Evolutionary conservation across 805 yeast genomes (phyloP).

Genomic region (Teunomyces panamensis): DNA sequence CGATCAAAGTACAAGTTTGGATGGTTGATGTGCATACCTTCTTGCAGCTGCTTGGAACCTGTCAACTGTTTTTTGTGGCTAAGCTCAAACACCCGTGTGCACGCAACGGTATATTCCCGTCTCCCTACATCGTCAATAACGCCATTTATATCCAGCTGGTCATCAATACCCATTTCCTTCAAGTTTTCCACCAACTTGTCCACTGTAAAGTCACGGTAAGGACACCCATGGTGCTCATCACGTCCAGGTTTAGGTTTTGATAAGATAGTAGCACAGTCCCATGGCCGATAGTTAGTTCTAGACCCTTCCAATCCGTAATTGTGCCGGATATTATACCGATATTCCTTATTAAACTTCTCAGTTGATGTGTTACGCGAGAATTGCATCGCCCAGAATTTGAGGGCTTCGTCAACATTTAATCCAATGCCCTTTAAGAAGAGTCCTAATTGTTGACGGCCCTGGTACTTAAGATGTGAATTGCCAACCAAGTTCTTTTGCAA

Average conservation of each 20-base stretch:
- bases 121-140: constrained; percentile 66
- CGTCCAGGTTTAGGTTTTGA: constrained; percentile 66
- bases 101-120: constrained; percentile 79
- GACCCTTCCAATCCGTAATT: constrained; percentile 91
- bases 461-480: constrained; percentile 73
- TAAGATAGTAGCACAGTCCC: constrained; percentile 78
- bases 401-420: constrained; percentile 78
- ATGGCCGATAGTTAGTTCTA: constrained; percentile 78
- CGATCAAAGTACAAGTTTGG: constrained; percentile 88
- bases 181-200: constrained; percentile 61
- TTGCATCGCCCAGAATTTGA: constrained; percentile 76
- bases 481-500: constrained; percentile 59
- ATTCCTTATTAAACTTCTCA: constrained; percentile 84
- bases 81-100: constrained; percentile 82
- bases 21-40: constrained; percentile 67
- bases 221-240: constrained; percentile 87
- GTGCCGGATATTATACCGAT: constrained; percentile 84
- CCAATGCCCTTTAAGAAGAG: constrained; percentile 90
- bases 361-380: constrained; percentile 46
- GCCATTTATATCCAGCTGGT: constrained; percentile 52
- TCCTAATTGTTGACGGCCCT: constrained; percentile 82
- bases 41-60: constrained; percentile 26
- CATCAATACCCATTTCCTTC: constrained; percentile 61
- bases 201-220: constrained; percentile 72
- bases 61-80: constrained; percentile 51